Evolutionary conservation across 2,329 filamentous ascomycete species (phyloP).

Genomic region (Penicillium aurantiogriseum): DNA sequence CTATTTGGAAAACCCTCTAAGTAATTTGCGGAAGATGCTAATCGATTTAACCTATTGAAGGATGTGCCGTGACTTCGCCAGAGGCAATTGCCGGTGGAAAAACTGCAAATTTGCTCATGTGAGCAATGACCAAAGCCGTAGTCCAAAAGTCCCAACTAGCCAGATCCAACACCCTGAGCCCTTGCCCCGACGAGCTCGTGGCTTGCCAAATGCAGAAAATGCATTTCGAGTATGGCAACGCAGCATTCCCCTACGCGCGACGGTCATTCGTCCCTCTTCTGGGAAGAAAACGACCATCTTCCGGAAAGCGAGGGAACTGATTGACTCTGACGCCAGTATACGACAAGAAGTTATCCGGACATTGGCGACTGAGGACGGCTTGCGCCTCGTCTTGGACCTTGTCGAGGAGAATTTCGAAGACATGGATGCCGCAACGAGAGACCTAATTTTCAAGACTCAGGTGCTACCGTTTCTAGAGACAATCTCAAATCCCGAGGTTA

Average conservation of each 20-base stretch:
- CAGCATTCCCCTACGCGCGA: background rate
- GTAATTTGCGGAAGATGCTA: background rate
- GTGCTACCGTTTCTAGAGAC: conserved; percentile 44
- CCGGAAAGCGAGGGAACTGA: conserved; percentile 22
- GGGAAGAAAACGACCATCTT: conserved; percentile 22
- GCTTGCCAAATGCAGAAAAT: background rate
- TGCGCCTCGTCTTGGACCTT: conserved; percentile 31
- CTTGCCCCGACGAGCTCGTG: background rate
- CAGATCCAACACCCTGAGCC: background rate
- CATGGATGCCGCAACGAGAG: conserved; percentile 17
- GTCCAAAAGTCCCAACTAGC: background rate
- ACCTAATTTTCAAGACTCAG: conserved; percentile 21
- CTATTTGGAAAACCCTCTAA: background rate
- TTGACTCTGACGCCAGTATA: conserved; percentile 21
- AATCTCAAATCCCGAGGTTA: conserved; percentile 43
- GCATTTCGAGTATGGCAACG: conserved; percentile 7
- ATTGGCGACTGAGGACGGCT: conserved; percentile 31
- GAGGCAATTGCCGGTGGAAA: conserved; percentile 7
- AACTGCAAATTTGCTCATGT: conserved; percentile 17
- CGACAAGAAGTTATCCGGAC: conserved; percentile 31
- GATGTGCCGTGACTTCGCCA: conserved; percentile 10
- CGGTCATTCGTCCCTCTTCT: background rate
- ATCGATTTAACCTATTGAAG: background rate
- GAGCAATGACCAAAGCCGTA: background rate
- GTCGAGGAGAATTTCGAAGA: conserved; percentile 20